Evolutionary conservation across 345 rosid genomes (phyloP).

Genomic region (Leavenworthia alabamica): DNA sequence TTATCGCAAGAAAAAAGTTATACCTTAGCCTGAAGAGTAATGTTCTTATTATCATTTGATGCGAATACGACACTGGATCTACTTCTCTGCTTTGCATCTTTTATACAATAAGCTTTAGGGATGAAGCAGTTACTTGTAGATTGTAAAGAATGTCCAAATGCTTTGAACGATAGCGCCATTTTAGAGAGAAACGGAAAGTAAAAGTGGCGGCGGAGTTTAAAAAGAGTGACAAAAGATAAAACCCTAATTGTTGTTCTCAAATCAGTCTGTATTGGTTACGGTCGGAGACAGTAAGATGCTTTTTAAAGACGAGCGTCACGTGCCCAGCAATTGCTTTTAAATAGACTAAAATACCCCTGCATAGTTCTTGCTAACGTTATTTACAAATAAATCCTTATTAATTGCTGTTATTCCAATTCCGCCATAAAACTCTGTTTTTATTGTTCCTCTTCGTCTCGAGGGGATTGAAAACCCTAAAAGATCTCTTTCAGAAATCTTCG

Average conservation of each 20-base stretch:
- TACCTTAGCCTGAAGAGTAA: slow-evolving; percentile 24
- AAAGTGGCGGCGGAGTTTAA: slow-evolving; percentile 8
- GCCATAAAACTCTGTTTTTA: not conserved
- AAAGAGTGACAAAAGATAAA: not conserved
- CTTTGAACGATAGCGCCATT: slow-evolving; percentile 20
- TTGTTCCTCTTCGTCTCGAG: not conserved
- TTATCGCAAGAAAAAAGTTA: not conserved
- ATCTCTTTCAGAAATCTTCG: not conserved
- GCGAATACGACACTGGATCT: slow-evolving; percentile 25
- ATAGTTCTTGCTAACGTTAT: not conserved
- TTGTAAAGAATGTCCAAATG: slow-evolving; percentile 8
- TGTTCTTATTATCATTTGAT: slow-evolving; percentile 19
- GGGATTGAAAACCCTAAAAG: slow-evolving; percentile 2
- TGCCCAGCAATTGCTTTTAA: not conserved
- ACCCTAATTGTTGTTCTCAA: slow-evolving; percentile 17
- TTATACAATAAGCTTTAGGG: not conserved
- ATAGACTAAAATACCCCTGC: not conserved
- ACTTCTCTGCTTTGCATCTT: slow-evolving; percentile 12
- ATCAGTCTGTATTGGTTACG: not conserved
- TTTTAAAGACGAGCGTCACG: slow-evolving; percentile 15
- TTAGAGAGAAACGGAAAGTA: not conserved
- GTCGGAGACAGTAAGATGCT: not conserved
- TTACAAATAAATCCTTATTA: not conserved
- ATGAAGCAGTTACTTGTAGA: slow-evolving; percentile 13
- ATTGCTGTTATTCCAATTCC: not conserved